phyloP scores from a whole-genome alignment of 305 asterid species.

The Rubia occidens region DNA sequence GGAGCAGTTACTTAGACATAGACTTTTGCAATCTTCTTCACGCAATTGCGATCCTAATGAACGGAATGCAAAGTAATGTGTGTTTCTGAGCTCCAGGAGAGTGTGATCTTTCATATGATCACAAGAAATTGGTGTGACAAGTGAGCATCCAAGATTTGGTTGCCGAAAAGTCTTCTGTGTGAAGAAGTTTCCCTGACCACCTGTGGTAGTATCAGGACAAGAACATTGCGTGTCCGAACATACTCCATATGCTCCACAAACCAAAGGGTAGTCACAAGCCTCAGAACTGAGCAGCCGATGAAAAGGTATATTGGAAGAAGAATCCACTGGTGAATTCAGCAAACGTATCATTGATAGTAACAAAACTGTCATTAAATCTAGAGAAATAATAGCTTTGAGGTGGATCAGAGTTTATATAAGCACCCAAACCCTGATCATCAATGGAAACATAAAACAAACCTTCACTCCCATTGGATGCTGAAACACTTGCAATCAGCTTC shows the following conservation, averaged over 20 bases:
- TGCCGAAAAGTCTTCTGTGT: constrained; percentile 1
- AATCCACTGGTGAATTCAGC: neutral
- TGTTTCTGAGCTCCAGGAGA: constrained; percentile 14
- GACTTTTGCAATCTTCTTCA: constrained; percentile 10
- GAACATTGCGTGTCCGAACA: neutral
- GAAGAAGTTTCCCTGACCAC: constrained; percentile 1
- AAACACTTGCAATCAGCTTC: neutral
- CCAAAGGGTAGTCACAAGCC: too few species aligned
- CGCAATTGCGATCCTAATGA: neutral
- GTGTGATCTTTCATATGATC: constrained; percentile 8
- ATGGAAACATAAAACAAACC: constrained; percentile 8
- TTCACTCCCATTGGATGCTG: constrained; percentile 1
- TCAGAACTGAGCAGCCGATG: neutral
- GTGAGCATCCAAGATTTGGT: constrained; percentile 16
- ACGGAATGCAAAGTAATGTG: constrained; percentile 4
- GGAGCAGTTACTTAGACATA: constrained; percentile 5
- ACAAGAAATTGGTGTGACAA: constrained; percentile 17
- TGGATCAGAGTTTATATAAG: constrained; percentile 8
- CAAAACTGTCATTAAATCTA: too few species aligned
- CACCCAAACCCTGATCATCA: neutral
- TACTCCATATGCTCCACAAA: neutral
- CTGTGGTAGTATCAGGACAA: neutral
- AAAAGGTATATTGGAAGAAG: neutral
- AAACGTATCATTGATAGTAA: neutral
- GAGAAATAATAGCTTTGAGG: neutral